Evolutionary conservation across 129 eudicot genomes (phyloP).

Genomic region (Helianthus tuberosus): DNA sequence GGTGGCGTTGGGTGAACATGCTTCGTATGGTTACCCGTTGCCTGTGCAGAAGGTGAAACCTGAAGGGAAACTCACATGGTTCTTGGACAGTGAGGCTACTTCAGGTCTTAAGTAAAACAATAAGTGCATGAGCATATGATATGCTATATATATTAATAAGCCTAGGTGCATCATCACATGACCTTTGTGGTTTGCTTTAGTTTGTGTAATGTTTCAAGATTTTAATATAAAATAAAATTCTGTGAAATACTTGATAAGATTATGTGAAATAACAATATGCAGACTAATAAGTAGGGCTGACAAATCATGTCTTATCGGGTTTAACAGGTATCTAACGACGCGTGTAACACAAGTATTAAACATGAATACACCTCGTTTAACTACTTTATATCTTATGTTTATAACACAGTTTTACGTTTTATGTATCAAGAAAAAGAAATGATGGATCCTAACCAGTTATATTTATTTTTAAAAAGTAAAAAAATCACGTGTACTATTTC

Average conservation of each 20-base stretch:
- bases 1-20: conserved; percentile 44
- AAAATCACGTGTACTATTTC: no score
- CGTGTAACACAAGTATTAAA: no score
- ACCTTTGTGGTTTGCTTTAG: conserved; percentile 32
- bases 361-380: no score
- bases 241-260: neutral
- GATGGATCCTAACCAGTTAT: no score
- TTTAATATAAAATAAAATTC: neutral
- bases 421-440: no score
- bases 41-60: conserved; percentile 70
- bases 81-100: conserved; percentile 68
- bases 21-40: conserved; percentile 37
- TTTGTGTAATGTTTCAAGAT: conserved; percentile 5
- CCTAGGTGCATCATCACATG: conserved; percentile 14
- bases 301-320: no score
- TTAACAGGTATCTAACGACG: no score
- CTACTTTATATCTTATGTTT: no score
- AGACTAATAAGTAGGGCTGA: no score
- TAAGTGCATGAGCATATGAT: neutral
- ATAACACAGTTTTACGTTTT: no score
- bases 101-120: conserved; percentile 37
- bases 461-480: no score
- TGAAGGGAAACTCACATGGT: conserved; percentile 71
- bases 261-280: no score
- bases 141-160: neutral